These are phyloP conservation scores for Stylosanthes scabra DNA, from an alignment of 331 rosid genomes.

Conservation along the genomic window DNA sequence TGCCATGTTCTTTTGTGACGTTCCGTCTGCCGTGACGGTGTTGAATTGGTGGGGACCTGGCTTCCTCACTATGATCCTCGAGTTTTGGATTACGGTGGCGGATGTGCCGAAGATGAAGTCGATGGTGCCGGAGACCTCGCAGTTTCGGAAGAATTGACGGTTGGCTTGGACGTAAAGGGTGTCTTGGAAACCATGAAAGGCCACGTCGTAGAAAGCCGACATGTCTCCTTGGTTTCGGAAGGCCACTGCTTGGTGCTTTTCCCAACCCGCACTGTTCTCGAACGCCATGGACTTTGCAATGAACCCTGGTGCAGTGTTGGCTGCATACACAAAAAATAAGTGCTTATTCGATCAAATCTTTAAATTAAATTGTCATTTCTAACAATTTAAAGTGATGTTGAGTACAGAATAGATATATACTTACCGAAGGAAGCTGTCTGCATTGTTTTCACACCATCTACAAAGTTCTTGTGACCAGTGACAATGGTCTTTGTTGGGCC, in stretches of 20 bases:
- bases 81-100: slow-evolving; percentile 50
- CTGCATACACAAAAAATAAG: slow-evolving; percentile 38
- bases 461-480: slow-evolving; percentile 51
- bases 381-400: too few relatives aligned
- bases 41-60: slow-evolving; percentile 47
- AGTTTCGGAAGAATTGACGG: slow-evolving; percentile 62
- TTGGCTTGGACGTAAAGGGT: slow-evolving; percentile 55
- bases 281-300: slow-evolving; percentile 56
- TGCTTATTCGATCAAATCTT: too few relatives aligned
- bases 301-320: slow-evolving; percentile 53
- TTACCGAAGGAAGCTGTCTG: slow-evolving; percentile 57
- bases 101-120: slow-evolving; percentile 68
- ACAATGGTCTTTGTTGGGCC: slow-evolving; percentile 57
- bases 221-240: slow-evolving; percentile 58
- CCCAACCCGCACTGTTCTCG: slow-evolving; percentile 56
- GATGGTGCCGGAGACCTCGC: slow-evolving; percentile 63
- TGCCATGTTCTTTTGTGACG: slow-evolving; percentile 26
- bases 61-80: slow-evolving; percentile 48
- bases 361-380: too few relatives aligned
- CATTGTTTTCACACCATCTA: slow-evolving; percentile 54
- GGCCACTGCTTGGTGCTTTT: slow-evolving; percentile 61
- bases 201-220: slow-evolving; percentile 52
- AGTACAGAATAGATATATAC: too few relatives aligned
- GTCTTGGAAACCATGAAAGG: slow-evolving; percentile 58
- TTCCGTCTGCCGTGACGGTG: slow-evolving; percentile 61